Base-by-base conservation (phyloP, 139 green algal genomes). In the Tetraselmis chui region DNA sequence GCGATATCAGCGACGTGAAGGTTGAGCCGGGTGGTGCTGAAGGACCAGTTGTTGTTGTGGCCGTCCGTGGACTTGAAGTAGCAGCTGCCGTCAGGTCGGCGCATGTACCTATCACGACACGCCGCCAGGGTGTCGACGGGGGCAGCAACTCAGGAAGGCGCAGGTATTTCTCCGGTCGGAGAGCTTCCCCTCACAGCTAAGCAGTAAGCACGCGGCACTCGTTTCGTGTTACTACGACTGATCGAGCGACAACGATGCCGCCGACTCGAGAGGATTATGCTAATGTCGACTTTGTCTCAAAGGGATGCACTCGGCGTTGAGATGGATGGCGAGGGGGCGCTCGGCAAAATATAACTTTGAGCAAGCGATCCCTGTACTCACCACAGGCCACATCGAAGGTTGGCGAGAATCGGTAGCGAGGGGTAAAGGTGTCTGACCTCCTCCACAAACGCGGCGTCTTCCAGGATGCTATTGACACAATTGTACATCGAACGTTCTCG, bases 21-120 rank as follows among this genome's bases (percentile, higher is more conserved):
- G 84, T 99, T 99, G 1, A 99, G 87, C n/a, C 96, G 89, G 0
- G 87, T 93, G 1, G 78, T 82, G 83, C 88, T 95, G 89, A 99
- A 98, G 0, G 82, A 89, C 92, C 94, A 98, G 77, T 97, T 93
- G 11, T 91, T 90, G 28, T 87, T 88, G 83, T 99, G 96, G 0
- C 96, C 96, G 78, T 98, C 96, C 1, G 94, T 98, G 18, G 91
- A 96, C 85, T 99, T 98, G 87, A 98, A 98, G 86, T 97, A 98
- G 85, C 95, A 98, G 23, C 86, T 93, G 18, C 59, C 79, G 23
- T 88, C 31, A 0, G 84, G 79, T 0, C 59, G 26, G 1, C 28
- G 77, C 2, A 82, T 23, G 77, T 84, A 82, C 82, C 80, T 79
- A 18, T 5, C 59, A 76, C 32, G 30, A 79, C 67, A 67, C 75